A percentile compares a stretch with the other conserved stretches of the same genome.
These are phyloP conservation scores for Domatiomyces globalis DNA, from an alignment of 2,329 filamentous ascomycete species.

Conservation along the genomic window DNA sequence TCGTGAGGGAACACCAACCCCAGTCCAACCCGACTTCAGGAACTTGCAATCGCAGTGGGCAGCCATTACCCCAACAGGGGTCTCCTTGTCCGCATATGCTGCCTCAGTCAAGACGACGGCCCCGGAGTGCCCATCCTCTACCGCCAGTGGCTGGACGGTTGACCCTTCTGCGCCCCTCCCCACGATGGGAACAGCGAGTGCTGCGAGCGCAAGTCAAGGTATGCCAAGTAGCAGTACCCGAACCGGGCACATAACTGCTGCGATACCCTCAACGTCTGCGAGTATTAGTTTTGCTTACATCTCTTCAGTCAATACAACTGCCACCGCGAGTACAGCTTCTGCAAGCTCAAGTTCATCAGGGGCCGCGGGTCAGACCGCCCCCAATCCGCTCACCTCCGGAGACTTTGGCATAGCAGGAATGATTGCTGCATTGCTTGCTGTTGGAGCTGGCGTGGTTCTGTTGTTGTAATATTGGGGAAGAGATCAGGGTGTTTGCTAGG, in stretches of 20 bases:
- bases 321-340: conserved; percentile 1
- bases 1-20: conserved; percentile 57
- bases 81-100: conserved; percentile 52
- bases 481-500: neutral
- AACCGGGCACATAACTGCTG: neutral
- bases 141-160: conserved; percentile 56
- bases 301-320: conserved; percentile 9
- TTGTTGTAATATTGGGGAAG: conserved; percentile 7
- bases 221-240: conserved; percentile 4
- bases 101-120: conserved; percentile 47
- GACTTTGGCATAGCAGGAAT: conserved; percentile 6
- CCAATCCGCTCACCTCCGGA: conserved; percentile 4
- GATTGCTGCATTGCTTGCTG: conserved; percentile 8
- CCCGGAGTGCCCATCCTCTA: conserved; percentile 56
- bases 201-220: conserved; percentile 25
- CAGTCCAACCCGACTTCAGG: conserved; percentile 59
- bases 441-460: conserved; percentile 11
- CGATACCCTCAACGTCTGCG: conserved; percentile 3
- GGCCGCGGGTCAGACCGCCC: conserved; percentile 9
- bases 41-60: conserved; percentile 69
- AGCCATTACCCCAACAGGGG: conserved; percentile 53
- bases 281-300: conserved; percentile 14
- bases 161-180: conserved; percentile 57
- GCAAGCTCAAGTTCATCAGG: conserved; percentile 9
- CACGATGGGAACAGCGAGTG: conserved; percentile 44